A percentile compares a stretch with the other conserved stretches of the same genome.
phyloP scores from a whole-genome alignment of 2,329 filamentous ascomycete genomes.

The Mollisiaceae sp. region DNA sequence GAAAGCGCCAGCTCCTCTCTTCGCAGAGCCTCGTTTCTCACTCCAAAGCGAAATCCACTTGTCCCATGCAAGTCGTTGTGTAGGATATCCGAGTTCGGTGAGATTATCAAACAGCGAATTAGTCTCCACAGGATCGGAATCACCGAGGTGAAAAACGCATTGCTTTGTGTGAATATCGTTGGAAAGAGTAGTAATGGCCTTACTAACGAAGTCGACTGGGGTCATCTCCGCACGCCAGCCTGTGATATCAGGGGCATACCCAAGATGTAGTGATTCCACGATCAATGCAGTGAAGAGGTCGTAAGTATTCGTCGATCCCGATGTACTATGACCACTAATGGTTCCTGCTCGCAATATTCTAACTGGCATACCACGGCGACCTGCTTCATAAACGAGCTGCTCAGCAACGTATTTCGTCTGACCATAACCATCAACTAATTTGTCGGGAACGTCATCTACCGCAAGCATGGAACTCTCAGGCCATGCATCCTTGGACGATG shows the following conservation, averaged over 20 bases:
- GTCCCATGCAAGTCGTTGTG: conserved; percentile 68
- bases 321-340: conserved; percentile 77
- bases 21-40: conserved; percentile 67
- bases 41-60: conserved; percentile 78
- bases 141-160: conserved; percentile 74
- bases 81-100: conserved; percentile 71
- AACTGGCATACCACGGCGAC: conserved; percentile 74
- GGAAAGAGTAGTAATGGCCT: conserved; percentile 72
- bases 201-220: conserved; percentile 80
- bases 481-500: conserved; percentile 73
- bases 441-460: conserved; percentile 68
- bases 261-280: conserved; percentile 77
- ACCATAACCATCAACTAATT: conserved; percentile 85
- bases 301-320: conserved; percentile 78
- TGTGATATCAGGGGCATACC: conserved; percentile 70
- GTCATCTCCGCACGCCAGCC: conserved; percentile 86
- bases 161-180: conserved; percentile 67
- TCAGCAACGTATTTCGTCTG: conserved; percentile 83
- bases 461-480: conserved; percentile 70
- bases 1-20: conserved; percentile 72
- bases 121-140: conserved; percentile 72
- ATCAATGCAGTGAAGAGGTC: conserved; percentile 78
- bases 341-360: conserved; percentile 81
- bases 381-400: conserved; percentile 76
- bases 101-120: conserved; percentile 68